Conservation (phyloP, 768 basidiomycete genomes). For the Boletellus sp. region DNA sequence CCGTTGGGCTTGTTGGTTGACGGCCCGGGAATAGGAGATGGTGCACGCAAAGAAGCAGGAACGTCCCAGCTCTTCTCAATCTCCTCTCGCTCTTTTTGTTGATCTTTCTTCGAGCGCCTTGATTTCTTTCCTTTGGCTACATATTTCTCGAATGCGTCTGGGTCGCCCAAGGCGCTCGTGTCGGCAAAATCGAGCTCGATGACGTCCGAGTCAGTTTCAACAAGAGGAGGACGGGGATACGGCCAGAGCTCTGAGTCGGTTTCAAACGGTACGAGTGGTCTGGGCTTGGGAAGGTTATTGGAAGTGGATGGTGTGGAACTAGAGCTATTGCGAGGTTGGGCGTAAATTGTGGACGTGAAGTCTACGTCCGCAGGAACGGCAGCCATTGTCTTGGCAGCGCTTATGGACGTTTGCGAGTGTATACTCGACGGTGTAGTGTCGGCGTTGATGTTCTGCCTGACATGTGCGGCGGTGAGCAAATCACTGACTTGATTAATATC, state of each 20-base stretch:
- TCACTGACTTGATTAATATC: conserved; percentile 30
- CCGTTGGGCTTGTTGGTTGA: conserved; percentile 22
- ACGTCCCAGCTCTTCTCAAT: conserved; percentile 65
- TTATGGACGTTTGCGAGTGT: conserved; percentile 3
- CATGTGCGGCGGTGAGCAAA: conserved; percentile 23
- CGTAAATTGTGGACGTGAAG: conserved; percentile 11
- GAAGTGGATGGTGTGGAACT: conserved; percentile 8
- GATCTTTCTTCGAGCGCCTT: conserved; percentile 33
- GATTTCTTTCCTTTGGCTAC: conserved; percentile 24
- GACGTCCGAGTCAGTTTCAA: conserved; percentile 49
- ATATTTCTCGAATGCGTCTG: conserved; percentile 47
- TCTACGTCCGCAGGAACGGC: conserved; percentile 3
- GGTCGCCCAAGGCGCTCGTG: conserved; percentile 68
- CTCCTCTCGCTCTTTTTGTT: conserved; percentile 39
- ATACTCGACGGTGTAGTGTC: conserved; percentile 5
- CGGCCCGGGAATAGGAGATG: conserved; percentile 14
- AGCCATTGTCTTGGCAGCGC: neutral
- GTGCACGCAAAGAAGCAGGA: conserved; percentile 29
- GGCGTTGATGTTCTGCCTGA: conserved; percentile 11
- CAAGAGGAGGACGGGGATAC: conserved; percentile 48
- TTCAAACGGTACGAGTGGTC: conserved; percentile 57
- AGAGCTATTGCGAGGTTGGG: conserved; percentile 7
- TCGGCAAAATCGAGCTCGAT: conserved; percentile 76
- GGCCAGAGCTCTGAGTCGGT: conserved; percentile 71
- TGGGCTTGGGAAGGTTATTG: conserved; percentile 26